Base-by-base conservation (phyloP, 441 rosid genomes). In the Dalechampia spathulata region DNA sequence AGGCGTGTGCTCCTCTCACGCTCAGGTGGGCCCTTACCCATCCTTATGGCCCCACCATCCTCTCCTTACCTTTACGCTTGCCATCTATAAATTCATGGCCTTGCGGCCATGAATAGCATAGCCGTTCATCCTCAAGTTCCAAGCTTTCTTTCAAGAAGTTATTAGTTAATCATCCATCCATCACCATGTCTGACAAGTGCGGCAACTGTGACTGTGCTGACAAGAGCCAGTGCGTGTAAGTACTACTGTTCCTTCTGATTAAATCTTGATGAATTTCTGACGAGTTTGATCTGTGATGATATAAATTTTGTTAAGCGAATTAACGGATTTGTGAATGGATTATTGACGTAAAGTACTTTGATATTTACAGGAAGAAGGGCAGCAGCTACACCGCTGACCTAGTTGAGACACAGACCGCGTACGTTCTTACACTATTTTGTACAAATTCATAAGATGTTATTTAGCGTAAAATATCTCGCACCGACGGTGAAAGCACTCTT, bases 171-270 rank as follows among this genome's bases (percentile, higher is more conserved):
- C n/a, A n/a, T 36, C 10, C 39, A 15, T n/a, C 36, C 2, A 63
- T 60, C 75, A 77, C 59, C 76, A 90, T 90, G 97, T 83, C 97
- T 25, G 43, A 14, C 82, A 60, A 26, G 58, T 90, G 97, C 52
- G 87, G 75, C 52, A 79, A 49, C 88, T 84, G 93, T 49, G 77
- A 78, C 83, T 86, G 95, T 68, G 34, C 81, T 66, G 90, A 87
- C 83, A 70, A 62, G 71, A 75, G 69, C 84, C 77, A 83, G 80
- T 90, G 89, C 55, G 76, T 43, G 95, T 84, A 72, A 80, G 87
- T 80, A n/a, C 53, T 1, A 14, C 13, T 12, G n/a, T 22, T 15
- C 7, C 2, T 12, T 19, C 5, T 20, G 6, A 6, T 19, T 0
- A 30, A 30, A 30, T 11, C 9, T 25, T 14, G 12, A 15, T 20